Conservation (phyloP, 306 rosid species). For the Quercus glauca region DNA sequence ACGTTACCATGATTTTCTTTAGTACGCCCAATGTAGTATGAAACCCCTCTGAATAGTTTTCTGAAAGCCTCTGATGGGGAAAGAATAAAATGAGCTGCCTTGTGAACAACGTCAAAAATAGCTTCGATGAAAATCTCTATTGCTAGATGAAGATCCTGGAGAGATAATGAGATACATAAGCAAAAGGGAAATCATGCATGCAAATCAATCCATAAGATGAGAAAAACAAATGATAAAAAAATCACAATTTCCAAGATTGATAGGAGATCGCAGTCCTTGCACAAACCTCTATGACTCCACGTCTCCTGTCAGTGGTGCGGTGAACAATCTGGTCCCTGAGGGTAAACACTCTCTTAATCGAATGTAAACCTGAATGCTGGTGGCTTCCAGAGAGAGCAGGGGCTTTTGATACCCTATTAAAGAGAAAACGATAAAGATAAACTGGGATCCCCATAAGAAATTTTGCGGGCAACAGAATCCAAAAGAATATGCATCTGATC, state of each 20-base stretch:
- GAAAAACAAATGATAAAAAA: background rate
- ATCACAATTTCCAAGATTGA: constrained; percentile 7
- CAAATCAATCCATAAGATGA: background rate
- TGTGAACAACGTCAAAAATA: constrained; percentile 65
- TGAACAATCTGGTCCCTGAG: constrained; percentile 75
- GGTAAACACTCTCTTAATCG: constrained; percentile 47
- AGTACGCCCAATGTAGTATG: constrained; percentile 25
- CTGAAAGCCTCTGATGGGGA: constrained; percentile 64
- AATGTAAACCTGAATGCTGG: constrained; percentile 24
- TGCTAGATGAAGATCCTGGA: constrained; percentile 86
- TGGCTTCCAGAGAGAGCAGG: constrained; percentile 30
- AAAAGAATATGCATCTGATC: constrained; percentile 46
- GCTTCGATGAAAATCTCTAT: constrained; percentile 81
- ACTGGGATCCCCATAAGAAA: constrained; percentile 54
- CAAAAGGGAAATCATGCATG: background rate
- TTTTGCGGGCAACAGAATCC: constrained; percentile 59
- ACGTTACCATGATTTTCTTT: constrained; percentile 22
- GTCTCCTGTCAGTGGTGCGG: constrained; percentile 81
- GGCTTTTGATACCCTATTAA: constrained; percentile 21
- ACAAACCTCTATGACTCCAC: constrained; percentile 88
- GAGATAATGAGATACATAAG: constrained; percentile 2
- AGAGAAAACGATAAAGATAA: constrained; percentile 30
- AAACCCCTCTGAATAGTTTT: constrained; percentile 36
- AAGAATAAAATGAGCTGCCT: constrained; percentile 70
- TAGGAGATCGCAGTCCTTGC: background rate